Evolutionary conservation across 371 early-diverging fungal species (phyloP), one percentile per base, ranked within the genome.

Genomic region (Mortierella sp.): DNA sequence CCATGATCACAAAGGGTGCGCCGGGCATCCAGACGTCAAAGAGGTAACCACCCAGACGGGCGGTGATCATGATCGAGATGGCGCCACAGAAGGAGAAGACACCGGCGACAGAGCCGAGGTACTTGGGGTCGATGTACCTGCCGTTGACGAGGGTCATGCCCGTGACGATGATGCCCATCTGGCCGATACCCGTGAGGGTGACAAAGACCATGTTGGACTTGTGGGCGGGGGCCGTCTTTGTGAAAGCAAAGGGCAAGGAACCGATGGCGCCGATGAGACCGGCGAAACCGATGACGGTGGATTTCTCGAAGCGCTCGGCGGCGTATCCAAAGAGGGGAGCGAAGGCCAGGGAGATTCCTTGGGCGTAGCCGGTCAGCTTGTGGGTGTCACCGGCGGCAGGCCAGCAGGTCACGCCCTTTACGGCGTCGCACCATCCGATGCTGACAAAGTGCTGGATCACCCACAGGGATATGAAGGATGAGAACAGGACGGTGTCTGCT

Each of bases 401-500:
- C n/a, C 76, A 77, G 66, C 92, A 92, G 6, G 71, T 66, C 24
- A 0, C 14, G 19, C 71, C 68, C 14, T 4, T 24, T 13, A 13
- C 26, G 8, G 14, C 4, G 0, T 45, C 66, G 67, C 95, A 95
- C 47, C 79, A 86, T 0, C 92, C 93, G 8, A 61, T 37, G 14
- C 89, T 90, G 68, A 91, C 79, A 71, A 90, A 93, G 75, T 91
- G 88, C 68, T 90, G 86, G 45, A 90, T 87, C 2, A 94, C 88
- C 95, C 95, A 96, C 7, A 94, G 86, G 8, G 92, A 90, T n/a
- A 96, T 77, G 73, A 92, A 95, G 11, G 92, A 86, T 6, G 95
- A 89, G 50, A 96, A 86, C 39, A 93, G 90, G 40, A 95, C 89
- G 31, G 94, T 92, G 78, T 95, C 95, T 0, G 92, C 94, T 68